phyloP scores from a whole-genome alignment of 495 filamentous ascomycete species.

The Apodospora peruviana region DNA sequence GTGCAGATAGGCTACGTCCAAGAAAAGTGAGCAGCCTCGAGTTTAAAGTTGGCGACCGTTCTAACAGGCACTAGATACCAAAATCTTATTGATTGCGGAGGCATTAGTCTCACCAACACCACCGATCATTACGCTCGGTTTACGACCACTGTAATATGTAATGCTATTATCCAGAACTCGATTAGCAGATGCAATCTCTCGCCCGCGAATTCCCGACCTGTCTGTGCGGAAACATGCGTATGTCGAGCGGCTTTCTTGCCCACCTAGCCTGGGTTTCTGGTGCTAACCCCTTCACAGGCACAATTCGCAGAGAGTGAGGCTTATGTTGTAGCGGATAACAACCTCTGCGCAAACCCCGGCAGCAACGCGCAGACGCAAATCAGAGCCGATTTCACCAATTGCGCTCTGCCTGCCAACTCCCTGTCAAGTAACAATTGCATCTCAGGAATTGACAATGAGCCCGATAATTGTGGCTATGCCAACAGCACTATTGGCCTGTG shows the following conservation, averaged over 20 bases:
- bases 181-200: slow-evolving; percentile 63
- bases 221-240: slow-evolving; percentile 91
- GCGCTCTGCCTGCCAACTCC: slow-evolving; percentile 72
- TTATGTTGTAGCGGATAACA: slow-evolving; percentile 66
- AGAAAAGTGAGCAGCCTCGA: slow-evolving; percentile 56
- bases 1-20: slow-evolving; percentile 68
- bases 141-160: slow-evolving; percentile 89
- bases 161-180: slow-evolving; percentile 90
- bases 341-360: slow-evolving; percentile 62
- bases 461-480: slow-evolving; percentile 79
- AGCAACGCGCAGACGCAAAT: slow-evolving; percentile 68
- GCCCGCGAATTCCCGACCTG: slow-evolving; percentile 56
- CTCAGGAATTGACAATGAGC: slow-evolving; percentile 71
- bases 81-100: slow-evolving; percentile 72
- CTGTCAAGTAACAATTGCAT: slow-evolving; percentile 69
- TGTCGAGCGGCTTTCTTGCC: slow-evolving; percentile 4
- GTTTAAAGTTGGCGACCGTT: not conserved
- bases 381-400: slow-evolving; percentile 87
- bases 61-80: slow-evolving; percentile 51
- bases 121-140: slow-evolving; percentile 87
- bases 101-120: slow-evolving; percentile 74
- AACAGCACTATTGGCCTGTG: slow-evolving; percentile 81
- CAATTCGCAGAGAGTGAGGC: slow-evolving; percentile 83
- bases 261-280: not conserved
- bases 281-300: slow-evolving; percentile 49